These are phyloP conservation scores for Agapanthus africanus DNA, from an alignment of 106 monocot species.

Conservation along the genomic window DNA sequence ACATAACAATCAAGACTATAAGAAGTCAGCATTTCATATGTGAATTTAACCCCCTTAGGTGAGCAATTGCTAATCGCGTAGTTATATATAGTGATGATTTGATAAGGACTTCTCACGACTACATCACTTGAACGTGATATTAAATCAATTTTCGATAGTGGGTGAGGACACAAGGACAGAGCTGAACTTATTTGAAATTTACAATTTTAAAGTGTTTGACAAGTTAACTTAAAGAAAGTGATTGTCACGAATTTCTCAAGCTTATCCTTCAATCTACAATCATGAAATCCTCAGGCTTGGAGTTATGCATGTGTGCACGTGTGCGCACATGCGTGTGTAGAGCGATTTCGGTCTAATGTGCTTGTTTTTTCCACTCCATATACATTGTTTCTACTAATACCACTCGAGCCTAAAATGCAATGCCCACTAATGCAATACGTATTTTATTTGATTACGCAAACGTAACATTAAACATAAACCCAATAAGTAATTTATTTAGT, in stretches of 20 bases:
- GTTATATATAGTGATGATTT: slow-evolving; percentile 5
- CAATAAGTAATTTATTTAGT: not conserved
- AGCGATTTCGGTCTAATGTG: too few relatives aligned
- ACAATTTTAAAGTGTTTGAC: slow-evolving; percentile 7
- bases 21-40: slow-evolving; percentile 4
- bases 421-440: too few relatives aligned
- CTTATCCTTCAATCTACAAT: not conserved
- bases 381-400: too few relatives aligned
- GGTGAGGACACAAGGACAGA: slow-evolving; percentile 1
- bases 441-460: too few relatives aligned
- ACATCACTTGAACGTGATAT: slow-evolving; percentile 3
- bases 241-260: slow-evolving; percentile 7
- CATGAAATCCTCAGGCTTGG: not conserved
- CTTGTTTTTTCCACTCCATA: too few relatives aligned
- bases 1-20: not conserved
- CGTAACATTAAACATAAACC: too few relatives aligned
- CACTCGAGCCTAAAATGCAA: too few relatives aligned
- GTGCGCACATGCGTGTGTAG: not conserved
- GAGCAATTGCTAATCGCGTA: slow-evolving; percentile 9
- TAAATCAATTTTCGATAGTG: slow-evolving; percentile 5
- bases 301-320: not conserved
- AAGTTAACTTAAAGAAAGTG: slow-evolving; percentile 9
- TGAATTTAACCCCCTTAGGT: slow-evolving; percentile 12
- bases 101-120: not conserved
- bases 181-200: not conserved